Base-by-base conservation (phyloP, 2,329 filamentous ascomycete genomes). In the Cryphonectria naterciae region DNA sequence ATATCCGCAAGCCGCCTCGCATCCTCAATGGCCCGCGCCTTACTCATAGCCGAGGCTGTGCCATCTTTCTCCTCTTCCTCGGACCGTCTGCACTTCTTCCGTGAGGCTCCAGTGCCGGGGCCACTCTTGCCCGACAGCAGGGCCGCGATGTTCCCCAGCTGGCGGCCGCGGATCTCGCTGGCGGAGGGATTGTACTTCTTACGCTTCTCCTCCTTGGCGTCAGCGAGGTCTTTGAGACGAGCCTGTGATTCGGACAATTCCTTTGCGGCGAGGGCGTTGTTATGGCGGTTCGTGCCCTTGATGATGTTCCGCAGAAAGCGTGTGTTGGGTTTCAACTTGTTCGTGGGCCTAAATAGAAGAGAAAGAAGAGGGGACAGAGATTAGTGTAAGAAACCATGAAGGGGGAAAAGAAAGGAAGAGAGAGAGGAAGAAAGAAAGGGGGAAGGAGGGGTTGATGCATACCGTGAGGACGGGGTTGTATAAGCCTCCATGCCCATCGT, bases 221-320 rank as follows among this genome's bases (percentile, higher is more conserved):
- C 80, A 69, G 88, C 86, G 60, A 95, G 81, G 69, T 86, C 84
- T 74, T 88, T 87, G 69, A 97, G 86, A 28, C 93, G 89, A 4
- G 89, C 89, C 73, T 87, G 86, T 0, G 94, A 90, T 74, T 98
- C 95, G 64, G 92, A 89, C 37, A 91, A 90, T 79, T 98, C 95
- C 77, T 91, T 97, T 0, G 92, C 93, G 25, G 94, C 88, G 41
- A 98, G 85, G 0, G 93, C 92, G 35, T 92, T 90, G 86, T 99
- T 99, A 81, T 99, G 95, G 68, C 82, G 92, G 76, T 97, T 92
- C 11, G 94, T 97, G 75, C 96, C 92, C 74, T 91, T 92, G 73
- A 99, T 93, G 70, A 98, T 93, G 77, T 96, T 92, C 70, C 91
- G 91, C 58, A 99, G 83, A 78, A 98, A 98, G 46, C 92, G 88